phyloP scores from a whole-genome alignment of 129 eudicot genomes.

The Lactuca saligna region DNA sequence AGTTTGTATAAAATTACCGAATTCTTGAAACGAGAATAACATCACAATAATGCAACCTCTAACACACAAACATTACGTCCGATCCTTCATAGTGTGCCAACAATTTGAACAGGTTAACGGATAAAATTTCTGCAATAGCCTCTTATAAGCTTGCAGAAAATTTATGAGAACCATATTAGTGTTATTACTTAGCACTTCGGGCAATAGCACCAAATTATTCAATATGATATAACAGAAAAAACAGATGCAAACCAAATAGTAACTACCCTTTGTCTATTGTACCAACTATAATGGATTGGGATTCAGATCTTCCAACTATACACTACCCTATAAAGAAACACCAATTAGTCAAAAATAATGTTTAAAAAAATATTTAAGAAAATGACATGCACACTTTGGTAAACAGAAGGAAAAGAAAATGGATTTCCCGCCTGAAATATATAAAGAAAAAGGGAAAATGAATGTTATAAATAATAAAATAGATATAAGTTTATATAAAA shows the following conservation, averaged over 20 bases:
- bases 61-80: neutral
- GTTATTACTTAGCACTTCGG: neutral
- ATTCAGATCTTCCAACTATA: too few species aligned
- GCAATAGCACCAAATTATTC: slow-evolving; percentile 9
- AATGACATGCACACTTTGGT: too few species aligned
- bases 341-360: too few species aligned
- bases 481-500: too few species aligned
- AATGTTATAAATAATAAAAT: too few species aligned
- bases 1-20: too few species aligned
- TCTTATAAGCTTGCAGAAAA: slow-evolving; percentile 17
- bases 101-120: neutral
- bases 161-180: neutral
- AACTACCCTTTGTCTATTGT: neutral
- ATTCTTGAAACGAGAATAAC: neutral
- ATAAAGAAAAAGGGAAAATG: too few species aligned
- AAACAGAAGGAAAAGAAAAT: too few species aligned
- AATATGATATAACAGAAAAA: neutral
- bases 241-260: neutral
- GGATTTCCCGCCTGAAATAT: too few species aligned
- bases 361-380: too few species aligned
- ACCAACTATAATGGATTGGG: too few species aligned
- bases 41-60: neutral
- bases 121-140: neutral
- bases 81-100: neutral
- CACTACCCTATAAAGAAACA: too few species aligned